Evolutionary conservation across 2,329 filamentous ascomycete species (phyloP), one percentile per base, ranked within the genome.

Genomic region (Fusarium palustre): DNA sequence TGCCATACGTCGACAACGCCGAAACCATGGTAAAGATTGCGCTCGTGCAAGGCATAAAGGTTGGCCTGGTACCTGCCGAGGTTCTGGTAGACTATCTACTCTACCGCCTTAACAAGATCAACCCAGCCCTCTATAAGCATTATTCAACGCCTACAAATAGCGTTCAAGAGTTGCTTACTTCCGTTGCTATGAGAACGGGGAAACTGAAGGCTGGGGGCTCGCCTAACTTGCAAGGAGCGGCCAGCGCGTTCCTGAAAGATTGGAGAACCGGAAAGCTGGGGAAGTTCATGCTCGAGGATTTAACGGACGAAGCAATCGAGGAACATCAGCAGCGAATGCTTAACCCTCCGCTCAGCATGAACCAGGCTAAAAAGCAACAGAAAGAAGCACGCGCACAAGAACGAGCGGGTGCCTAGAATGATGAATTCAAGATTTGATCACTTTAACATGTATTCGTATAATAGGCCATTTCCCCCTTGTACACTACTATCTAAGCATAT

Each of bases 21-120:
- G 91, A 96, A 77, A 88, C 90, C 46, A 99, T 99, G 96, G 84
- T 99, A 67, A 98, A 97, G 80, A 87, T 99, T n/a, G 91, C 94
- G 3, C 87, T 98, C 1, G 94, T 93, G 53, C 93, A 95, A 22
- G 92, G 91, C 78, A 93, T 99, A 56, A 97, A 97, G 78, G 93
- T 97, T 77, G 92, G 91, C 0, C 86, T 98, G 38, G 90, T 99
- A 55, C 86, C 91, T 2, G 86, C 90, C 18, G 87, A 92, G 61
- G 92, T 92, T 25, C 81, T 98, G 13, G 94, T 92, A 34, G 96
- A 99, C 77, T 99, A 97, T 78, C 85, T 98, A 22, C 88, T 99
- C 10, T 98, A 88, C 80, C 90, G 90, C 57, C 84, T 98, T 60
- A 99, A 99, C 77, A 81, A 85, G 38, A 82, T 85, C 60, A 85